Base-by-base conservation (phyloP, 805 yeast genomes). In the Tetrapisispora fleetii region DNA sequence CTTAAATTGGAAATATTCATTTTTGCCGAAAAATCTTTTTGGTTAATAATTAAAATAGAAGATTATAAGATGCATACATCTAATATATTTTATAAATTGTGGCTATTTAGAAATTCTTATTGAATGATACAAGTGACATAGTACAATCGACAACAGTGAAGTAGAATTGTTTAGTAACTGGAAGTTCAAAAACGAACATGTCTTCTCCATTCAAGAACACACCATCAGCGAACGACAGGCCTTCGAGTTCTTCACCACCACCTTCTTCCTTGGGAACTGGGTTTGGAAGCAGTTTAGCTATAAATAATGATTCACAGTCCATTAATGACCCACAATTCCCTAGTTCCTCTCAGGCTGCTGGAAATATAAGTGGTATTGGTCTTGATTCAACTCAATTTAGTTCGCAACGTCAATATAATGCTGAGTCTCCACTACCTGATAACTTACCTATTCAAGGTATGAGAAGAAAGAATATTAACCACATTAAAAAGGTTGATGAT, bases 401-500 rank as follows among this genome's bases (percentile, higher is more conserved):
- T 41, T 57, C 64, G 16, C 63, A 59, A 38, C 54, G 52, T 39
- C 50, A 51, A 17, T 53, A 50, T 32, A 52, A 55, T 32, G 57
- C 54, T 40, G 56, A 54, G 36, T 46, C 46, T 22, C 50, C 52
- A 27, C 54, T 48, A 27, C 52, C 51, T n/a, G 54, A 50, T 18
- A 54, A 57, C 37, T 43, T 57, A 38, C 66, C 66, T 9, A 54
- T 63, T 54, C 61, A 58, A 45, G 62, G 60, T 32, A 45, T 64
- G 38, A 68, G 75, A 58, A 75, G 84, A 68, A 75, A 83, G 59
- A 77, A 78, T 51, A 70, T 82, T 50, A 73, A 78, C 50, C 80
- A 80, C 27, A 86, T 91, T 47, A 89, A 95, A 27, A 87, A 85
- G 62, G 96, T 93, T 27, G 79, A 79, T 27, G 99, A 93, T 69